phyloP scores from a whole-genome alignment of 129 eudicot genomes.

The Artemisia argyi region DNA sequence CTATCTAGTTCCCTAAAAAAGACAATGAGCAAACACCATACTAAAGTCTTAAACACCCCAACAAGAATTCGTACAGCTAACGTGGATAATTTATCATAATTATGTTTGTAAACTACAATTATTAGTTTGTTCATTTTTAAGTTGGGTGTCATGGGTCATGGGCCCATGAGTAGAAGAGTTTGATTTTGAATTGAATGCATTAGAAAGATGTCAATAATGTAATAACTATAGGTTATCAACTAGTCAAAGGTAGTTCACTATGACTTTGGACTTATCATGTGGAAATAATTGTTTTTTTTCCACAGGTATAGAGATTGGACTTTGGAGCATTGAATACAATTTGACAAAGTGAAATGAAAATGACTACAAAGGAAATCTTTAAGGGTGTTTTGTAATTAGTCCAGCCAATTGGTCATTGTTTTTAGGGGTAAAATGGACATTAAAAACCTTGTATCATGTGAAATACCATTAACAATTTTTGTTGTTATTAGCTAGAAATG shows the following conservation, averaged over 20 bases:
- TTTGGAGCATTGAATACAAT: neutral
- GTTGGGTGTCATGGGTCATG: neutral
- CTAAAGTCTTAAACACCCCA: no score
- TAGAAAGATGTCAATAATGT: neutral
- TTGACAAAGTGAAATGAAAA: neutral
- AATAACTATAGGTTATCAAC: slow-evolving; percentile 13
- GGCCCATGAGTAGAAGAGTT: neutral
- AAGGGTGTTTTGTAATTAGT: neutral
- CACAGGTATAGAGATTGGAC: neutral
- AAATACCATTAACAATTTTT: neutral
- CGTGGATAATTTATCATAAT: no score
- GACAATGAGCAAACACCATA: no score
- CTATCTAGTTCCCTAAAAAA: no score
- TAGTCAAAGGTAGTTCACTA: slow-evolving; percentile 19
- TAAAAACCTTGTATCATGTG: neutral
- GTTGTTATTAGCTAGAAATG: neutral
- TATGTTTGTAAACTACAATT: neutral
- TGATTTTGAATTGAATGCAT: slow-evolving; percentile 7
- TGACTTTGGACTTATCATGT: slow-evolving; percentile 14
- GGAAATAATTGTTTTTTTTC: neutral
- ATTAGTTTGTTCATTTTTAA: no score
- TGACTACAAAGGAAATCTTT: neutral
- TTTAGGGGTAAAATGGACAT: neutral
- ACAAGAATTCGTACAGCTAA: no score
- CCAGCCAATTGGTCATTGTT: neutral